These are phyloP conservation scores for Artomyces pyxidatus DNA, from an alignment of 768 basidiomycete species.

Conservation along the genomic window DNA sequence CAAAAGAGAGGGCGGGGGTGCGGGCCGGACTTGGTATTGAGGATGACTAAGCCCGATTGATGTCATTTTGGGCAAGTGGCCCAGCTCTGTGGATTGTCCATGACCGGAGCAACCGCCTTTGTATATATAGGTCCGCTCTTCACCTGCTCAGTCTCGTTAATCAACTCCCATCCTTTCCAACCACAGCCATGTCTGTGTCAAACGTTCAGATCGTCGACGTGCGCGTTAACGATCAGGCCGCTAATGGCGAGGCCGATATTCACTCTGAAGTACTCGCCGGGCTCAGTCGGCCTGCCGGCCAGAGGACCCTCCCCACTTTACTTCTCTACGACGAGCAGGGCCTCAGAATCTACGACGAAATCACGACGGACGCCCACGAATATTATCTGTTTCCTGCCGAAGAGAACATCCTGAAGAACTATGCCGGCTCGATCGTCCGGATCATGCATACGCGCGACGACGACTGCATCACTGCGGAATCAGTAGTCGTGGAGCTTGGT, in stretches of 20 bases:
- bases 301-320: slow-evolving; percentile 69
- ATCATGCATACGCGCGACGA: slow-evolving; percentile 50
- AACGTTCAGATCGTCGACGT: slow-evolving; percentile 40
- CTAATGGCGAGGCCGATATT: slow-evolving; percentile 26
- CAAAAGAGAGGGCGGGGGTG: too few relatives aligned
- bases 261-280: slow-evolving; percentile 44
- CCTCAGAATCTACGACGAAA: slow-evolving; percentile 76
- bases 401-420: slow-evolving; percentile 69
- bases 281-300: slow-evolving; percentile 42
- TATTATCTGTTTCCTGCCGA: slow-evolving; percentile 92
- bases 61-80: too few relatives aligned
- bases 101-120: not conserved
- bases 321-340: slow-evolving; percentile 85
- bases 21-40: too few relatives aligned
- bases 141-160: not conserved
- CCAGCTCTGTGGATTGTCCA: too few relatives aligned
- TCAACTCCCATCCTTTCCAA: not conserved
- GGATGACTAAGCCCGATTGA: too few relatives aligned
- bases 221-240: slow-evolving; percentile 28
- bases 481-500: slow-evolving; percentile 82
- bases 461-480: slow-evolving; percentile 27
- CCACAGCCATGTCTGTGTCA: slow-evolving; percentile 11
- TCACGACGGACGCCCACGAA: slow-evolving; percentile 68
- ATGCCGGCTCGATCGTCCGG: slow-evolving; percentile 67
- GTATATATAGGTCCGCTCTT: not conserved